phyloP scores from a whole-genome alignment of 352 stramenopile species.

The Pythium chondricola region DNA sequence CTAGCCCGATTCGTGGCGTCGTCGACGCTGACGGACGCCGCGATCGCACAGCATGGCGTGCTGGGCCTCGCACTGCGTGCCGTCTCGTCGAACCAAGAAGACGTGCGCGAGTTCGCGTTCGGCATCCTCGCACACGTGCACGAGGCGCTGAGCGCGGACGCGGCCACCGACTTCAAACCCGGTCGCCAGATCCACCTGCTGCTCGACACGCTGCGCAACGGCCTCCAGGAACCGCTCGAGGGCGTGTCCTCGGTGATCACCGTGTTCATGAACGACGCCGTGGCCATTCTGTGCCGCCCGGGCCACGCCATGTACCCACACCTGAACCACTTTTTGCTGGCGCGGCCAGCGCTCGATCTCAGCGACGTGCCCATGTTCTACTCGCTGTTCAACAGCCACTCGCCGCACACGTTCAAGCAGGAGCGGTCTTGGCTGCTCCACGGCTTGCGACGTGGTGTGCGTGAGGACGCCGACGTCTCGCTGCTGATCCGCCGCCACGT shows the following conservation, averaged over 20 bases:
- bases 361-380: slow-evolving; percentile 87
- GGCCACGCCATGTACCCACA: slow-evolving; percentile 69
- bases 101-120: slow-evolving; percentile 59
- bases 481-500: slow-evolving; percentile 75
- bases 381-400: slow-evolving; percentile 77
- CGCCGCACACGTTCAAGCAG: slow-evolving; percentile 65
- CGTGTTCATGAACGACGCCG: slow-evolving; percentile 76
- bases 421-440: slow-evolving; percentile 83
- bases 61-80: slow-evolving; percentile 63
- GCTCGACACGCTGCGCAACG: slow-evolving; percentile 73
- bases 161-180: slow-evolving; percentile 53
- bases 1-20: slow-evolving; percentile 71
- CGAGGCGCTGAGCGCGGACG: slow-evolving; percentile 55
- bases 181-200: slow-evolving; percentile 74
- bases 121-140: slow-evolving; percentile 73
- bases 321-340: slow-evolving; percentile 81
- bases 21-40: slow-evolving; percentile 46
- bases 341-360: slow-evolving; percentile 70
- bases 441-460: slow-evolving; percentile 58
- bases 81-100: slow-evolving; percentile 51
- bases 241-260: slow-evolving; percentile 69
- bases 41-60: slow-evolving; percentile 65
- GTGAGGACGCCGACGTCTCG: slow-evolving; percentile 53
- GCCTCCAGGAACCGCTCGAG: slow-evolving; percentile 38
- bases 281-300: slow-evolving; percentile 60